phyloP scores from a whole-genome alignment of 768 basidiomycete genomes.

The Xerocomellus chrysenteron region DNA sequence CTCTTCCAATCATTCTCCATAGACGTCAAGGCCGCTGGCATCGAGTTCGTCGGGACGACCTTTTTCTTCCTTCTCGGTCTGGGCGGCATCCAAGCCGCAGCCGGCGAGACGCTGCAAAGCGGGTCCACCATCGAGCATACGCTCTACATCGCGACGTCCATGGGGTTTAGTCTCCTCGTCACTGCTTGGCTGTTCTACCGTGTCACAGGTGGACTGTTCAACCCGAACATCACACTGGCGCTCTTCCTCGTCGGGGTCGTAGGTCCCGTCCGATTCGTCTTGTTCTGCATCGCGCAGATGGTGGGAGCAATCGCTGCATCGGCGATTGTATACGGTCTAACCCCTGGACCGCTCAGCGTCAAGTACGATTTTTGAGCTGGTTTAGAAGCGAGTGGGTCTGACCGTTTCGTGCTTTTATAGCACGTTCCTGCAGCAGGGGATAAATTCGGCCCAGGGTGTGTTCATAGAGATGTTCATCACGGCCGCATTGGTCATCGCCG shows the following conservation, averaged over 20 bases:
- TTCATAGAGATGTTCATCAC: constrained; percentile 77
- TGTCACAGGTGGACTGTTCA: constrained; percentile 63
- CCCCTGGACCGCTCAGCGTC: constrained; percentile 52
- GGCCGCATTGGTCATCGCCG: constrained; percentile 53
- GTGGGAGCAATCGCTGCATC: constrained; percentile 59
- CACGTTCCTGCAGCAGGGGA: constrained; percentile 44
- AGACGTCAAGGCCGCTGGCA: constrained; percentile 48
- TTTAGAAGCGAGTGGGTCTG: background rate
- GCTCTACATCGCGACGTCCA: constrained; percentile 57
- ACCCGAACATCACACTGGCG: constrained; percentile 60
- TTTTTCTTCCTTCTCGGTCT: constrained; percentile 66
- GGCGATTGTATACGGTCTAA: constrained; percentile 52
- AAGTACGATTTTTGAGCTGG: constrained; percentile 40
- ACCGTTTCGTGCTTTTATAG: constrained; percentile 32
- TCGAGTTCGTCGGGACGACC: constrained; percentile 60
- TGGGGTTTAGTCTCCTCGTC: constrained; percentile 62
- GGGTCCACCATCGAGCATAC: constrained; percentile 40
- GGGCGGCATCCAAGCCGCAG: constrained; percentile 61
- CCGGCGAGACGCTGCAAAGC: constrained; percentile 34
- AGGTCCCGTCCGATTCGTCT: constrained; percentile 51
- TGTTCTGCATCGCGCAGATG: constrained; percentile 63
- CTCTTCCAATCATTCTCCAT: constrained; percentile 32
- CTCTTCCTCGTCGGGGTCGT: constrained; percentile 58
- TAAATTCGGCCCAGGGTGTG: constrained; percentile 56
- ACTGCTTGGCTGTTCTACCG: constrained; percentile 70